phyloP scores from a whole-genome alignment of 2,329 filamentous ascomycete species.

The Dendryphion nanum region DNA sequence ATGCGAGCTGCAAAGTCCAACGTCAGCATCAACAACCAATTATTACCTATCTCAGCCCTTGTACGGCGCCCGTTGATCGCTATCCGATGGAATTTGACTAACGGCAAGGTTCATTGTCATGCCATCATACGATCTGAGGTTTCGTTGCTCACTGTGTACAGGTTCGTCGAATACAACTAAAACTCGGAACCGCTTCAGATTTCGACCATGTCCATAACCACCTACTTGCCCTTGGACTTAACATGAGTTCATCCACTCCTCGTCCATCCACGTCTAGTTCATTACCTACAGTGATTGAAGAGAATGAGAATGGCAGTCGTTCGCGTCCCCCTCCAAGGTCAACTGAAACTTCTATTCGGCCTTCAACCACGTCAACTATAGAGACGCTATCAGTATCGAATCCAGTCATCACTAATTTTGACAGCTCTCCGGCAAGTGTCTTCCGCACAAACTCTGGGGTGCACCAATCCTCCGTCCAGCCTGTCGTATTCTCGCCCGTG shows the following conservation, averaged over 20 bases:
- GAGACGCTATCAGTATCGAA: too few relatives aligned
- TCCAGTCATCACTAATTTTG: neutral
- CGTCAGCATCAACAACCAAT: constrained; percentile 33
- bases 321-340: too few relatives aligned
- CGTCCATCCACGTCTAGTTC: too few relatives aligned
- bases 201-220: constrained; percentile 33
- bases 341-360: too few relatives aligned
- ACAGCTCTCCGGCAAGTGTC: constrained; percentile 1
- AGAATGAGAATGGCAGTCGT: too few relatives aligned
- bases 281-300: too few relatives aligned
- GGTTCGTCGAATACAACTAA: constrained; percentile 47
- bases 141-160: constrained; percentile 14
- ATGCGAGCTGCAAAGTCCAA: constrained; percentile 19
- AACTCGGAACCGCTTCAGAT: constrained; percentile 39
- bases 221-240: constrained; percentile 34
- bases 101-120: too few relatives aligned
- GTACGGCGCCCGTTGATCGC: constrained; percentile 40
- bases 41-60: constrained; percentile 47
- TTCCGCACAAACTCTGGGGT: neutral
- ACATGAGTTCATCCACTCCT: constrained; percentile 23
- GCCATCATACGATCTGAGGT: too few relatives aligned
- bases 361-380: too few relatives aligned
- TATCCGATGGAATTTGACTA: constrained; percentile 43
- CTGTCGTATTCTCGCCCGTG: too few relatives aligned
- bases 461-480: constrained; percentile 2